Evolutionary conservation across 495 filamentous ascomycete species (phyloP), one percentile per base, ranked within the genome.

Genomic region (Tuber aestivum): DNA sequence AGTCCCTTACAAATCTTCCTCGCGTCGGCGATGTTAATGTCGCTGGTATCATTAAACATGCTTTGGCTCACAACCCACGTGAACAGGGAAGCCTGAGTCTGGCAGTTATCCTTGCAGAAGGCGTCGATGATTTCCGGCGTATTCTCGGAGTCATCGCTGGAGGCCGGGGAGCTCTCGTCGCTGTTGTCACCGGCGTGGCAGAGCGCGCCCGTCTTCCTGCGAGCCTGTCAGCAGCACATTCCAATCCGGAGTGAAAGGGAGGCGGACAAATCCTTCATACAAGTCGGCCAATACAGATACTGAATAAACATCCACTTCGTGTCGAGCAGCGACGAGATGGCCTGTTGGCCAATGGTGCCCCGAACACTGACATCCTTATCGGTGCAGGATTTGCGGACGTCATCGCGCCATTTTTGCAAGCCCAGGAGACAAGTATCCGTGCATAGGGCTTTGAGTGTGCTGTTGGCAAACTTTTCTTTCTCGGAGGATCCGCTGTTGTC

Each of bases 251-350:
- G 40, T 27, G 32, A 38, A 44, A 23, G 27, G 65, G 68, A 8
- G 40, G 27, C 21, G 41, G 16, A 75, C 74, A 72, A 50, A 56
- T 75, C 75, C 27, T 21, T 44, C 14, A 76, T 23, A 21, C 75
- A 76, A 9, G 70, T 73, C 23, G 75, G 75, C 75, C 75, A 76
- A 37, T 76, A 76, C 12, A 76, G n/a, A 18, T 42, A 37, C 32
- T 76, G 70, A 0, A 76, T 12, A 21, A 44, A 27, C 40, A 42
- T 56, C 12, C 32, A 6, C 10, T 74, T 41, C 21, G 72, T n/a
- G 35, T 69, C 27, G 12, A 65, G 27, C 14, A 65, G 32, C 32
- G 56, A 32, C 16, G 27, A 14, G 56, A 40, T 69, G 14, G 37
- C 20, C n/a, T 65, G 23, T 9, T 40, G n/a, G 32, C 41, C 40